These are phyloP conservation scores for Mrakia frigida DNA, from an alignment of 768 basidiomycete genomes.

Conservation along the genomic window DNA sequence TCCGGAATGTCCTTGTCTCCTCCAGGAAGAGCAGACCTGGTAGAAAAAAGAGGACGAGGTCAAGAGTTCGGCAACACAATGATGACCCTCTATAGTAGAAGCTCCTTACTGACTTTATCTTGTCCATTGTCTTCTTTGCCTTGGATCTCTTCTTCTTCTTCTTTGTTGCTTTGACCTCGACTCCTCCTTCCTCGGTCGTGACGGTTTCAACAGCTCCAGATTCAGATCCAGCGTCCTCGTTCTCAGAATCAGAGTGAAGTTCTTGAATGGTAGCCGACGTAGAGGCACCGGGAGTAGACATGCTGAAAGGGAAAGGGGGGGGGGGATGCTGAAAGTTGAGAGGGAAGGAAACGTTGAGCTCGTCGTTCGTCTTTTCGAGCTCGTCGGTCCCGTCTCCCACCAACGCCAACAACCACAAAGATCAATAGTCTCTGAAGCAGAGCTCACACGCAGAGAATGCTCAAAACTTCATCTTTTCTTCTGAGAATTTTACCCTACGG, in stretches of 20 bases:
- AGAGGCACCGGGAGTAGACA: constrained; percentile 2
- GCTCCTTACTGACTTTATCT: constrained; percentile 45
- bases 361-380: neutral
- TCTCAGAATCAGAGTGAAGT: constrained; percentile 33
- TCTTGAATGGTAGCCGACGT: neutral
- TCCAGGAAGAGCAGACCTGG: constrained; percentile 34
- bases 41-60: constrained; percentile 29
- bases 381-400: neutral
- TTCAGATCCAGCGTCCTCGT: constrained; percentile 32
- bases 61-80: neutral
- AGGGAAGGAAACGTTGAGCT: neutral
- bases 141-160: constrained; percentile 81
- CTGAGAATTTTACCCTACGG: no score
- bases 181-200: constrained; percentile 22
- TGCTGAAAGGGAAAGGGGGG: neutral
- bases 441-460: no score
- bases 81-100: neutral
- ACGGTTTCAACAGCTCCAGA: neutral
- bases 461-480: no score
- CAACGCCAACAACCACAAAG: no score
- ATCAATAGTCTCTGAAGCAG: no score
- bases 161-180: constrained; percentile 8
- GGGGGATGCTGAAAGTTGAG: neutral
- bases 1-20: constrained; percentile 40
- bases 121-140: constrained; percentile 47